Percentiles rank a stretch among this genome's conserved stretches.
phyloP scores from a whole-genome alignment of 2,329 filamentous ascomycete species.

The Parastagonospora avenae region DNA sequence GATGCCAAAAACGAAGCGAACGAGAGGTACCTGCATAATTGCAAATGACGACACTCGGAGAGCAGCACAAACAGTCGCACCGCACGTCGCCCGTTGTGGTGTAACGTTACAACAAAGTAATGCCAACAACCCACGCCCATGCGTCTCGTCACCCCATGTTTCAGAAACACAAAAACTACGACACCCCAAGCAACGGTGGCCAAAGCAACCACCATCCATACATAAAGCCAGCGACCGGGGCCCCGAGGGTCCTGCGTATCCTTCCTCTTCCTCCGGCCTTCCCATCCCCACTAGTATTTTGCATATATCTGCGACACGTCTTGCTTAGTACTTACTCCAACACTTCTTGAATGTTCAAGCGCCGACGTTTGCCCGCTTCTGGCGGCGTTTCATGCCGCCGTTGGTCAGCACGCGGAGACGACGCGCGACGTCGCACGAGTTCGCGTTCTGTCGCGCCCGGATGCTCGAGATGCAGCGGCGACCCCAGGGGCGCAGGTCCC shows the following conservation, averaged over 20 bases:
- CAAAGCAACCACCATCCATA: too few species aligned
- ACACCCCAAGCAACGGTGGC: too few species aligned
- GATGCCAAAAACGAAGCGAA: too few species aligned
- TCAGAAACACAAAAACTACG: too few species aligned
- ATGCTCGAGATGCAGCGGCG: constrained; percentile 34
- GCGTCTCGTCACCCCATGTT: too few species aligned
- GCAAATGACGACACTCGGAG: constrained; percentile 5
- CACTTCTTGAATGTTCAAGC: constrained; percentile 45
- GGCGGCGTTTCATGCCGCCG: constrained; percentile 38
- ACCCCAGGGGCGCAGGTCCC: constrained; percentile 35
- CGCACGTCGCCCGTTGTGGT: not conserved
- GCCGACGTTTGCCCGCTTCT: constrained; percentile 40
- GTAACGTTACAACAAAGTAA: not conserved
- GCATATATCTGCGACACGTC: too few species aligned
- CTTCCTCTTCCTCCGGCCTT: too few species aligned
- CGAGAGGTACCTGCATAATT: not conserved
- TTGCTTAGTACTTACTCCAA: constrained; percentile 29
- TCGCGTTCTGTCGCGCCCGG: constrained; percentile 22
- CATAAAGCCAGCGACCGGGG: too few species aligned
- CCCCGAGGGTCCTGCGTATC: too few species aligned
- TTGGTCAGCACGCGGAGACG: constrained; percentile 30
- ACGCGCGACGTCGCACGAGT: constrained; percentile 35
- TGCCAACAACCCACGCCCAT: too few species aligned
- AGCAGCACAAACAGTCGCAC: not conserved
- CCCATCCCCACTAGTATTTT: too few species aligned